A percentile compares a stretch with the other conserved stretches of the same genome.
Evolutionary conservation across 2,329 filamentous ascomycete species (phyloP).

Genomic region (Colletotrichum truncatum): DNA sequence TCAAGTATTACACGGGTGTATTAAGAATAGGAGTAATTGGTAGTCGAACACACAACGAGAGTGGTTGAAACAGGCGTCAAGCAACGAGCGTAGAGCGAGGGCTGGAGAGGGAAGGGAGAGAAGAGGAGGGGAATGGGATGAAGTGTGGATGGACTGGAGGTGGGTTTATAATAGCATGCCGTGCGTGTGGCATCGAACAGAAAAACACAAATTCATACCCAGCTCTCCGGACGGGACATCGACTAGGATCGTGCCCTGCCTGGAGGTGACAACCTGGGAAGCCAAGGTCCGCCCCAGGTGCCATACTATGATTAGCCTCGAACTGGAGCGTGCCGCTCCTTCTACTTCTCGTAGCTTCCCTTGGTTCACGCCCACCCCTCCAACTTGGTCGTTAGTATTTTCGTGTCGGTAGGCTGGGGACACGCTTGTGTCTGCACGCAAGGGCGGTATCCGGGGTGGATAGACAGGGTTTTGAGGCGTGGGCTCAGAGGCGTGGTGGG

Average conservation of each 20-base stretch:
- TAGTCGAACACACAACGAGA: slow-evolving; percentile 18
- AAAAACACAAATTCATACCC: slow-evolving; percentile 6
- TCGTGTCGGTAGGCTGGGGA: slow-evolving; percentile 15
- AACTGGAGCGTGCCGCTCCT: background rate
- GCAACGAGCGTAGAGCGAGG: slow-evolving; percentile 23
- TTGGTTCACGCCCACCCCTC: background rate
- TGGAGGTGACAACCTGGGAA: slow-evolving; percentile 14
- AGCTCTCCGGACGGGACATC: slow-evolving; percentile 17
- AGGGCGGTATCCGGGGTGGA: slow-evolving; percentile 2
- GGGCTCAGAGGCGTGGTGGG: background rate
- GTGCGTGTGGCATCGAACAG: background rate
- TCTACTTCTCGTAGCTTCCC: background rate
- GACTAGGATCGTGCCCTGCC: slow-evolving; percentile 14
- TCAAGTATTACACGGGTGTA: slow-evolving; percentile 31
- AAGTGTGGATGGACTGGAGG: slow-evolving; percentile 18
- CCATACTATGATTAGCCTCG: slow-evolving; percentile 29
- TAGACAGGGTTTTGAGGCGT: background rate
- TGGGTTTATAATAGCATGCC: slow-evolving; percentile 24
- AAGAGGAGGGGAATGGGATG: background rate
- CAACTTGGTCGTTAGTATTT: background rate
- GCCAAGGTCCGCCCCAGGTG: slow-evolving; percentile 22
- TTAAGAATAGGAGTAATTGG: slow-evolving; percentile 25
- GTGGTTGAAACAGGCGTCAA: slow-evolving; percentile 23
- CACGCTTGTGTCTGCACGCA: slow-evolving; percentile 11
- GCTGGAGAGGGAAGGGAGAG: slow-evolving; percentile 14